Evolutionary conservation across 352 stramenopile genomes (phyloP).

Genomic region (Pelagophyceae sp.): DNA sequence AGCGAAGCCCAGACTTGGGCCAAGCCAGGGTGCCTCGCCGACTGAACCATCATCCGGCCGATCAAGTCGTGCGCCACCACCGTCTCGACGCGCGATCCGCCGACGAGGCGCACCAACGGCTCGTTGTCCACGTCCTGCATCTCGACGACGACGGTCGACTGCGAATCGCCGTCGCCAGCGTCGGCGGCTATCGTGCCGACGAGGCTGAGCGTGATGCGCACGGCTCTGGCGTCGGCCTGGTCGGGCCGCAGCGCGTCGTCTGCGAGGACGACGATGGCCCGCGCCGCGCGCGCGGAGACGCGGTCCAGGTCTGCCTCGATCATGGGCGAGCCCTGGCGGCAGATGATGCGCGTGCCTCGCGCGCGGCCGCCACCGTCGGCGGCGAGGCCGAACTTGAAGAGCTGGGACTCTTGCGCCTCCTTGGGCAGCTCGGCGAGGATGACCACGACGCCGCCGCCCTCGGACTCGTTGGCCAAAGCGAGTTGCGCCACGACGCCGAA

Average conservation of each 20-base stretch:
- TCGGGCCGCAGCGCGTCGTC: slow-evolving; percentile 59
- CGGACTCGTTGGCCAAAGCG: slow-evolving; percentile 66
- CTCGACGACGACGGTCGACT: slow-evolving; percentile 67
- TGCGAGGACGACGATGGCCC: slow-evolving; percentile 68
- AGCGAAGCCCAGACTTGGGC: slow-evolving; percentile 45
- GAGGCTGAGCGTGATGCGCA: slow-evolving; percentile 46
- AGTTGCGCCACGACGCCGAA: slow-evolving; percentile 70
- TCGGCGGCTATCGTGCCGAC: slow-evolving; percentile 67
- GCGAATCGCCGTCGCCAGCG: no score
- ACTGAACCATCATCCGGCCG: slow-evolving; percentile 69
- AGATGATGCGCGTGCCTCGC: background rate
- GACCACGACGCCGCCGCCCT: slow-evolving; percentile 63
- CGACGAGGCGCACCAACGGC: slow-evolving; percentile 63
- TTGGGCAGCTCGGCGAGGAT: slow-evolving; percentile 49
- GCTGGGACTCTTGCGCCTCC: background rate
- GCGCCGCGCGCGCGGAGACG: slow-evolving; percentile 59
- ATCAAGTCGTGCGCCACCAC: slow-evolving; percentile 73
- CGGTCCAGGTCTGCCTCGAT: slow-evolving; percentile 64
- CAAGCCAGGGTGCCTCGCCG: slow-evolving; percentile 60
- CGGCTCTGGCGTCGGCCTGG: slow-evolving; percentile 58
- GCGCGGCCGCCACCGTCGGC: background rate
- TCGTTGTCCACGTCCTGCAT: slow-evolving; percentile 74
- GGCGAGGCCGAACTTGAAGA: no score
- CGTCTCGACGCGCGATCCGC: slow-evolving; percentile 61
- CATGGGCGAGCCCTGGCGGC: slow-evolving; percentile 31